These are phyloP conservation scores for Babesia ovata DNA, from an alignment of 169 alveolate genomes.

Conservation along the genomic window DNA sequence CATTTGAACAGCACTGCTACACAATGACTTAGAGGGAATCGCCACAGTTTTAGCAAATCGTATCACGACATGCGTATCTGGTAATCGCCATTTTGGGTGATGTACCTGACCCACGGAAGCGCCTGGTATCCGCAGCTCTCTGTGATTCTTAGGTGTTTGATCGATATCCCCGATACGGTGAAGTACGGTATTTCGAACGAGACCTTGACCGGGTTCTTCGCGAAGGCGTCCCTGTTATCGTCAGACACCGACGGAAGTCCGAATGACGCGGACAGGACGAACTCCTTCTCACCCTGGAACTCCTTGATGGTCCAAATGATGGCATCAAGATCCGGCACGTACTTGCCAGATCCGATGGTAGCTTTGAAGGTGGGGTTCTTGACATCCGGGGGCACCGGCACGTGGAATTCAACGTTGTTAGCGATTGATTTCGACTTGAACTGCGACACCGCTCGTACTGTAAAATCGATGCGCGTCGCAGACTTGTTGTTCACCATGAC, in stretches of 20 bases:
- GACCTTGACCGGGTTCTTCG: constrained; percentile 94
- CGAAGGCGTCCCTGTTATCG: constrained; percentile 90
- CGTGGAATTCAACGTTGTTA: constrained; percentile 93
- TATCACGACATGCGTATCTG: constrained; percentile 93
- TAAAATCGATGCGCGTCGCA: constrained; percentile 91
- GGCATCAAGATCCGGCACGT: constrained; percentile 94
- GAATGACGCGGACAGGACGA: constrained; percentile 94
- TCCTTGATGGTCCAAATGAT: constrained; percentile 95
- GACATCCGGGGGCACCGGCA: constrained; percentile 99
- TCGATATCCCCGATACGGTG: constrained; percentile 98
- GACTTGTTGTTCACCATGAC: constrained; percentile 89
- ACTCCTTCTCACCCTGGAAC: constrained; percentile 98
- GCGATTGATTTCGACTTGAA: constrained; percentile 94
- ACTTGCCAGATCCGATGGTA: constrained; percentile 94
- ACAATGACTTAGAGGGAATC: neutral
- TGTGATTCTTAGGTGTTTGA: constrained; percentile 95
- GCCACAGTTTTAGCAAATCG: neutral
- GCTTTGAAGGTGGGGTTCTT: constrained; percentile 93
- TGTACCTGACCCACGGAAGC: constrained; percentile 99
- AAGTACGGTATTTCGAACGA: constrained; percentile 99
- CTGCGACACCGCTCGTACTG: constrained; percentile 90
- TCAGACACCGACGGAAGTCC: constrained; percentile 95
- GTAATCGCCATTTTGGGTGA: constrained; percentile 98
- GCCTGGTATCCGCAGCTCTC: constrained; percentile 98
- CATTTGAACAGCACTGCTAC: neutral